phyloP scores from a whole-genome alignment of 495 filamentous ascomycete species.

The Polyplosphaeria fusca region DNA sequence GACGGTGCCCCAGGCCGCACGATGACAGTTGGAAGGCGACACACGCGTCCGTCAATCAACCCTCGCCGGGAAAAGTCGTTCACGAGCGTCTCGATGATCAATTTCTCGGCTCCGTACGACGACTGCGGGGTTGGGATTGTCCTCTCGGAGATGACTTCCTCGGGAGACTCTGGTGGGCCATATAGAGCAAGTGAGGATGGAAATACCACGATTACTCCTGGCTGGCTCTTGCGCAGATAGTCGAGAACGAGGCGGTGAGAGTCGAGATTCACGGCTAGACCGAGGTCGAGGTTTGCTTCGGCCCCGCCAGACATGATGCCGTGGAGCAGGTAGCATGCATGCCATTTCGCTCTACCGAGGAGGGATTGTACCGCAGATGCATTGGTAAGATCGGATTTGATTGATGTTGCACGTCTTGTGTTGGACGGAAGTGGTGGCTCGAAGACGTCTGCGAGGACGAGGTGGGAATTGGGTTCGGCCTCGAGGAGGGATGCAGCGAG shows the following conservation, averaged over 20 bases:
- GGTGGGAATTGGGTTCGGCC: constrained; percentile 7
- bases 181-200: constrained; percentile 8
- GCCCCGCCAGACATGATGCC: constrained; percentile 17
- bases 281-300: constrained; percentile 11
- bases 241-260: constrained; percentile 6
- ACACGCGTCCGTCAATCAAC: constrained; percentile 5
- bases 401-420: constrained; percentile 16
- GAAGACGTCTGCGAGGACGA: constrained; percentile 39
- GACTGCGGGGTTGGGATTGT: constrained; percentile 7
- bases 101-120: constrained; percentile 11
- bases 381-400: constrained; percentile 35
- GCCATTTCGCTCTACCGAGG: background rate
- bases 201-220: constrained; percentile 10
- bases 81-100: constrained; percentile 8
- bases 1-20: constrained; percentile 9
- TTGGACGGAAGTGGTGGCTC: constrained; percentile 35
- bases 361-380: background rate
- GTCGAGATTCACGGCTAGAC: constrained; percentile 11
- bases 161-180: background rate
- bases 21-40: constrained; percentile 8
- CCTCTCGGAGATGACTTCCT: background rate
- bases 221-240: background rate
- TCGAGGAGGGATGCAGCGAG: constrained; percentile 37
- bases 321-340: constrained; percentile 15
- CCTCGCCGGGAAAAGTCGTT: constrained; percentile 11